Conservation (phyloP, 768 basidiomycete species). For the Termitomyces sp. region DNA sequence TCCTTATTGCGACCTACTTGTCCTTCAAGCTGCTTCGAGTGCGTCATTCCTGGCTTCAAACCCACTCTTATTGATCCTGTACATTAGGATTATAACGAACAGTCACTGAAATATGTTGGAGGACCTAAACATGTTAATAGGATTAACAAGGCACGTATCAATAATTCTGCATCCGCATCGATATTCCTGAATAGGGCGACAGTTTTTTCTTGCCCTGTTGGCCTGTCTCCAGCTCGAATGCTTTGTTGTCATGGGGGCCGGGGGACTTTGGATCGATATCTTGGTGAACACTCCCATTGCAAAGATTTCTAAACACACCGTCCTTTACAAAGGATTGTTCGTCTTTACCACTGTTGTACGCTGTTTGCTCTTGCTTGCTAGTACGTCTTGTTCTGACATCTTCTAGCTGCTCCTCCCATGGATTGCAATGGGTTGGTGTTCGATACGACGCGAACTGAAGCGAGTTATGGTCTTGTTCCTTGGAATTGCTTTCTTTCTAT, state of each 20-base stretch:
- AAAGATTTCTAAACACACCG: slow-evolving; percentile 35
- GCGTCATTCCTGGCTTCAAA: background rate
- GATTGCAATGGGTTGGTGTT: slow-evolving; percentile 61
- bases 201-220: slow-evolving; percentile 54
- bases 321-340: slow-evolving; percentile 40
- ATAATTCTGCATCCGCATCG: background rate
- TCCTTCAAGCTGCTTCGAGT: slow-evolving; percentile 46
- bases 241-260: slow-evolving; percentile 46
- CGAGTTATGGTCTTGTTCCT: slow-evolving; percentile 41
- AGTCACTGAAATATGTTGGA: slow-evolving; percentile 50
- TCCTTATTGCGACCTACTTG: slow-evolving; percentile 38
- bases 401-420: no score
- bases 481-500: slow-evolving; percentile 32
- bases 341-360: slow-evolving; percentile 43
- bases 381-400: background rate
- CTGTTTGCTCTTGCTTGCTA: background rate
- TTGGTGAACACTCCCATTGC: slow-evolving; percentile 44
- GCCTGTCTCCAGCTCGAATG: slow-evolving; percentile 52
- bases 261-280: slow-evolving; percentile 56
- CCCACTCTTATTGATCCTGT: background rate
- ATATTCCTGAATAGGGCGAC: background rate
- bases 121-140: slow-evolving; percentile 46
- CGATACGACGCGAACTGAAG: slow-evolving; percentile 44
- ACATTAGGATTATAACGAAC: slow-evolving; percentile 38
- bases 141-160: slow-evolving; percentile 41